phyloP scores from a whole-genome alignment of 139 green algal species.

The Chlamydomonas sphaeroides region DNA sequence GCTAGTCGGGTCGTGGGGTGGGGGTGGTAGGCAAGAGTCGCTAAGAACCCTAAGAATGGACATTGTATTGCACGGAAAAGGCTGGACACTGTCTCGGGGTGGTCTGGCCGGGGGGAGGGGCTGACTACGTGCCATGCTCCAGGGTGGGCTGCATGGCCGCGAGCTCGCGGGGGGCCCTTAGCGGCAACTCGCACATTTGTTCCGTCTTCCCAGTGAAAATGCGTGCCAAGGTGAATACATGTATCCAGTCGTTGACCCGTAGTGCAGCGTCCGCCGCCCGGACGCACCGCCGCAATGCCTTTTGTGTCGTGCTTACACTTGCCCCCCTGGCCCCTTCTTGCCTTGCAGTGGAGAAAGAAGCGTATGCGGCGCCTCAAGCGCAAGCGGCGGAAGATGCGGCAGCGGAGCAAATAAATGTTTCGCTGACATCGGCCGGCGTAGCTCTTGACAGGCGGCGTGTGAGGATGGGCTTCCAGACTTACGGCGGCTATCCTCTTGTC shows the following conservation, averaged over 20 bases:
- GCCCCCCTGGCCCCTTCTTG: background rate
- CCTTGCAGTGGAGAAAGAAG: slow-evolving; percentile 69
- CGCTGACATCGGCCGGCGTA: background rate
- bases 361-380: slow-evolving; percentile 68
- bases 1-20: too few relatives aligned
- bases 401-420: slow-evolving; percentile 42
- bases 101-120: too few relatives aligned
- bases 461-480: background rate
- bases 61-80: too few relatives aligned
- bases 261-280: background rate
- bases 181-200: background rate
- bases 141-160: too few relatives aligned
- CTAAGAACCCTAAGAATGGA: too few relatives aligned
- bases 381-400: slow-evolving; percentile 66
- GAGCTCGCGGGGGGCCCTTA: too few relatives aligned
- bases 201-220: background rate
- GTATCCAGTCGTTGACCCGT: too few relatives aligned
- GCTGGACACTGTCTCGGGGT: too few relatives aligned
- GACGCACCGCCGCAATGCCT: background rate
- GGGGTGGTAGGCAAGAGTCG: too few relatives aligned
- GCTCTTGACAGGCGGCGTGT: background rate
- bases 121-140: too few relatives aligned
- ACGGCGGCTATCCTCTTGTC: background rate
- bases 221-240: background rate
- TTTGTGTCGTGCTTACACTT: background rate